phyloP scores from a whole-genome alignment of 176 grass and related monocot species.

The Carex myosuroides region DNA sequence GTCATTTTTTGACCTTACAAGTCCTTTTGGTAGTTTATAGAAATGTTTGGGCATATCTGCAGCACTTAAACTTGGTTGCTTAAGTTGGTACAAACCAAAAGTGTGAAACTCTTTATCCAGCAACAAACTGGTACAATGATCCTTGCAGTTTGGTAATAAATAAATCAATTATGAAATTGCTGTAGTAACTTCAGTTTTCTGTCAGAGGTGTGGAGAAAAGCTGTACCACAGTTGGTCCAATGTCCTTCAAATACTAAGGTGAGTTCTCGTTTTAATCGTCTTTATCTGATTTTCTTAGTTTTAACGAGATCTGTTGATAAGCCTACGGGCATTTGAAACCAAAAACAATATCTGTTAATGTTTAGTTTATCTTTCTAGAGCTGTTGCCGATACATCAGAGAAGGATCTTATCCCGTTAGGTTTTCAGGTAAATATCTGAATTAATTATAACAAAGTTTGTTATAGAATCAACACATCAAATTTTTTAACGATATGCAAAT shows the following conservation, averaged over 20 bases:
- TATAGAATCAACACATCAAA: neutral
- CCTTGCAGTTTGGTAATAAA: neutral
- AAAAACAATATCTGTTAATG: conserved; percentile 22
- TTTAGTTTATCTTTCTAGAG: conserved; percentile 36
- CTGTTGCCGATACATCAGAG: conserved; percentile 73
- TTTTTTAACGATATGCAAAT: neutral
- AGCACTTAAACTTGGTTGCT: conserved; percentile 22
- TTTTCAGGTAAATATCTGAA: conserved; percentile 70
- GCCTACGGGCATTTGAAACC: too few relatives aligned
- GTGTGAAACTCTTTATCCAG: neutral
- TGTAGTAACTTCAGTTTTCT: conserved; percentile 26
- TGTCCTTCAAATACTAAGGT: conserved; percentile 96
- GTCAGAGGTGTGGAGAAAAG: conserved; percentile 95
- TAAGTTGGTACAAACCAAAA: neutral
- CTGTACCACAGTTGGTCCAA: conserved; percentile 78
- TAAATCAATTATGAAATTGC: neutral
- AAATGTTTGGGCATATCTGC: neutral
- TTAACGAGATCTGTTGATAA: conserved; percentile 26
- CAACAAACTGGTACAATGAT: neutral
- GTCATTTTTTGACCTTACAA: neutral
- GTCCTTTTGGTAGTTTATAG: conserved; percentile 11
- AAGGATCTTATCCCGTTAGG: conserved; percentile 90
- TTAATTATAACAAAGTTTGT: neutral
- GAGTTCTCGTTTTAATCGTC: conserved; percentile 29
- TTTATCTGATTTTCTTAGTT: conserved; percentile 22